Conservation (phyloP, 371 early-diverging fungal genomes). For the Circinella minor region DNA sequence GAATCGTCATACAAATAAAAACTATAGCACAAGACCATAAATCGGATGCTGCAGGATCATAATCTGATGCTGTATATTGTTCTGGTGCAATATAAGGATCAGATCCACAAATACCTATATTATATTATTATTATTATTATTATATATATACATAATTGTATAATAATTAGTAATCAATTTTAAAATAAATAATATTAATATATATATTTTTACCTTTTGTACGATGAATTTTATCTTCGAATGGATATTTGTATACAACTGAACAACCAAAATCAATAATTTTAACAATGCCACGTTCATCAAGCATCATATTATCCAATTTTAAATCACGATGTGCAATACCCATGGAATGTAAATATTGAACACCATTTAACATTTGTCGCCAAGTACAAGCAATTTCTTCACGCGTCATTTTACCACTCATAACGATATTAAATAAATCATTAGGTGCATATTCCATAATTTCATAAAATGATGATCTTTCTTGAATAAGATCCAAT, state of each 20-base stretch:
- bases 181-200: too few relatives aligned
- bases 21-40: conserved; percentile 78
- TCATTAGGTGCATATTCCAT: conserved; percentile 85
- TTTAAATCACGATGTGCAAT: conserved; percentile 91
- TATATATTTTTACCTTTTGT: conserved; percentile 26
- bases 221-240: conserved; percentile 39
- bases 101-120: conserved; percentile 55
- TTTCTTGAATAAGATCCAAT: conserved; percentile 74
- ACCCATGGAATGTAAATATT: conserved; percentile 72
- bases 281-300: conserved; percentile 74
- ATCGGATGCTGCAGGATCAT: conserved; percentile 66
- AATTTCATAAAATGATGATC: conserved; percentile 65
- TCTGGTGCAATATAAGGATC: conserved; percentile 70
- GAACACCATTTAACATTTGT: conserved; percentile 74
- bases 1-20: conserved; percentile 69
- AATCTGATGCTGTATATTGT: conserved; percentile 46
- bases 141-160: not conserved
- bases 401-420: conserved; percentile 58
- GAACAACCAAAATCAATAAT: conserved; percentile 95
- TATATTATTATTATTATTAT: not conserved
- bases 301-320: conserved; percentile 80
- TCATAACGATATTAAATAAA: conserved; percentile 70
- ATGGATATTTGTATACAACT: conserved; percentile 73
- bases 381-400: conserved; percentile 72
- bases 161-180: not conserved